Base-by-base conservation (phyloP, 139 green algal species). In the Coelastrella sp. region DNA sequence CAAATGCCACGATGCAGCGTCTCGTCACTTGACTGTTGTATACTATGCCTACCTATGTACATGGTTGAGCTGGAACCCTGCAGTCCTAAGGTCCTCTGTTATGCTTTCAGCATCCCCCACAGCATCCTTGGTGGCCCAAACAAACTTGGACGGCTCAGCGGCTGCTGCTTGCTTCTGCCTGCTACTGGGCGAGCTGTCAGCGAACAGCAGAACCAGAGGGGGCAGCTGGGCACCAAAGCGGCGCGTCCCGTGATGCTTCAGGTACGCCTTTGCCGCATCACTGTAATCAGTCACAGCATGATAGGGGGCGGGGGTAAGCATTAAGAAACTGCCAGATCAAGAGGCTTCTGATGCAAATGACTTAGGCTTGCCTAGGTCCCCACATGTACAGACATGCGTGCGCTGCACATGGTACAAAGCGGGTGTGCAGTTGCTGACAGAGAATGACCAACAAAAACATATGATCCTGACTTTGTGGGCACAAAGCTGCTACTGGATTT, bases 81-180 rank as follows among this genome's bases (percentile, higher is more conserved):
- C 75, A 25, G n/a, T 60, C 35, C 75, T 60, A 34, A 82, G 75
- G 50, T 82, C 53, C 3, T 82, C 75, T 11, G 75, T 82, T 11
- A 82, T 71, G 51, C 53, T 82, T 53, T 82, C 75, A 71, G 75
- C 75, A 25, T 82, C 75, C 13, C 75, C 75, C 35, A 57, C 75
- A 37, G 53, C 75, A 11, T 51, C 75, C 6, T n/a, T 40, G 9
- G 53, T 41, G 4, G 75, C 75, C 75, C 75, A 82, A 35, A 69
- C 75, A 40, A 71, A 82, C 11, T 7, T 30, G 0, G 23, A 41
- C 3, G 75, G 35, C 53, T 69, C 30, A 4, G 75, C 75, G 17
- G 38, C 38, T 19, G 23, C 43, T 82, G 51, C 53, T 53, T 50
- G 7, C 25, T 32, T 50, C 41, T 62, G 37, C 0, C 43, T 40